These are phyloP conservation scores for Cytospora paraplurivora DNA, from an alignment of 2,329 filamentous ascomycete genomes.

Conservation along the genomic window DNA sequence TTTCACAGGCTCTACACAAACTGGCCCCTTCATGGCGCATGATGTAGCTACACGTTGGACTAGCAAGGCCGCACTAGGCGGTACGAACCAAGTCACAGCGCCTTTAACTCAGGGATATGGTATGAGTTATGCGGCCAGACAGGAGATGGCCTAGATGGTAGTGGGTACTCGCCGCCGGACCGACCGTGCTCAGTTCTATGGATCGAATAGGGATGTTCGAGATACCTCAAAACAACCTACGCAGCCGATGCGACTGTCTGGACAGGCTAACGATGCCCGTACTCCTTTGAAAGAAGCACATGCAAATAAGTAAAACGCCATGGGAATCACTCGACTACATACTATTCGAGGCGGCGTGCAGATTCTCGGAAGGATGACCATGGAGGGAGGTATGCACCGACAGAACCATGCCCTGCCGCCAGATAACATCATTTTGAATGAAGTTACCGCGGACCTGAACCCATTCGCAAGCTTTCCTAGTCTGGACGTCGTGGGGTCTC, in stretches of 20 bases:
- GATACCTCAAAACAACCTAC: slow-evolving; percentile 12
- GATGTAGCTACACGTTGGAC: slow-evolving; percentile 7
- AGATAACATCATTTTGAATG: slow-evolving; percentile 1
- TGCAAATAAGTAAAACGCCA: slow-evolving; percentile 4
- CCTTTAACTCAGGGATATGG: background rate
- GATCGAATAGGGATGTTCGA: background rate
- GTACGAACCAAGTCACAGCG: background rate
- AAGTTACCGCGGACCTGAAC: slow-evolving; percentile 10
- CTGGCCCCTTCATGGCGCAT: slow-evolving; percentile 5
- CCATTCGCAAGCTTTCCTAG: slow-evolving; percentile 12
- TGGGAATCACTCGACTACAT: slow-evolving; percentile 2
- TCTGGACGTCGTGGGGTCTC: slow-evolving; percentile 2
- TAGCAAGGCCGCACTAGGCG: slow-evolving; percentile 4
- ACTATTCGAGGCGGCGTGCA: background rate
- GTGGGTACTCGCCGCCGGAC: slow-evolving; percentile 5
- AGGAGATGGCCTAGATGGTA: slow-evolving; percentile 1
- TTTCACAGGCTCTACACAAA: background rate
- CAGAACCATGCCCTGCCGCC: slow-evolving; percentile 6
- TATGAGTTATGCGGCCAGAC: slow-evolving; percentile 1
- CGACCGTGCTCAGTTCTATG: slow-evolving; percentile 9
- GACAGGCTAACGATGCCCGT: background rate
- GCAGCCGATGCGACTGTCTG: slow-evolving; percentile 14
- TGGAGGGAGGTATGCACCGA: slow-evolving; percentile 7
- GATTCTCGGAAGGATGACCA: slow-evolving; percentile 9
- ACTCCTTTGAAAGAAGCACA: slow-evolving; percentile 14